Percentiles rank a stretch among this genome's conserved stretches.
Conservation (phyloP, 805 yeast genomes). For the Hanseniaspora jakobsenii region DNA sequence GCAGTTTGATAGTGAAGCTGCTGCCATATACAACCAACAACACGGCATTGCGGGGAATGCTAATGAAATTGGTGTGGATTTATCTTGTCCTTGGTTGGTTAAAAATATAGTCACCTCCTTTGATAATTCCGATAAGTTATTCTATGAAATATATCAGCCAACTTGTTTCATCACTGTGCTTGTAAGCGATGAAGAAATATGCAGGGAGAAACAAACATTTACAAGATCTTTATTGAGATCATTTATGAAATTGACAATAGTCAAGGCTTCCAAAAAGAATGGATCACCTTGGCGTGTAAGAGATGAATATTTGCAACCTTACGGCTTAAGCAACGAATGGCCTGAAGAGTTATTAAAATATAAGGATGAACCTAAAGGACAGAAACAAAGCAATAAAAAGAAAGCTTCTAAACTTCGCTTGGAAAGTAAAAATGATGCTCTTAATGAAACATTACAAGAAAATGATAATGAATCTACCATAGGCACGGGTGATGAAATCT, state of each 20-base stretch:
- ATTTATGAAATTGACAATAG: conserved; percentile 57
- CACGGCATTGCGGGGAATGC: not conserved
- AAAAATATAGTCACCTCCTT: not conserved
- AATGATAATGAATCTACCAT: no score
- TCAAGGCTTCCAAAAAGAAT: conserved; percentile 63
- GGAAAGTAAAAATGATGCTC: no score
- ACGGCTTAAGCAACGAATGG: conserved; percentile 28
- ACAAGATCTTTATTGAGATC: conserved; percentile 85
- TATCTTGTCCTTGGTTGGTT: conserved; percentile 6
- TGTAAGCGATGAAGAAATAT: conserved; percentile 59
- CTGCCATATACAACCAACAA: not conserved
- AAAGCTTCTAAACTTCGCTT: no score
- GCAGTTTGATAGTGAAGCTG: conserved; percentile 6
- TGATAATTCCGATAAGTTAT: not conserved
- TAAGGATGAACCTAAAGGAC: conserved; percentile 22
- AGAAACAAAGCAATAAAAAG: not conserved
- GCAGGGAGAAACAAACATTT: conserved; percentile 74
- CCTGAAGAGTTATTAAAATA: conserved; percentile 25
- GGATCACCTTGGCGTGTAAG: conserved; percentile 97
- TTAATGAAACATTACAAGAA: no score
- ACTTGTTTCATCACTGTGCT: conserved; percentile 3
- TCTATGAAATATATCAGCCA: conserved; percentile 11
- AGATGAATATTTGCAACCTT: conserved; percentile 40
- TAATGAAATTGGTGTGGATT: conserved; percentile 12
- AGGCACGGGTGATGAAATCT: no score